Base-by-base conservation (phyloP, 2,329 filamentous ascomycete species). In the Penicillium capsulatum region DNA sequence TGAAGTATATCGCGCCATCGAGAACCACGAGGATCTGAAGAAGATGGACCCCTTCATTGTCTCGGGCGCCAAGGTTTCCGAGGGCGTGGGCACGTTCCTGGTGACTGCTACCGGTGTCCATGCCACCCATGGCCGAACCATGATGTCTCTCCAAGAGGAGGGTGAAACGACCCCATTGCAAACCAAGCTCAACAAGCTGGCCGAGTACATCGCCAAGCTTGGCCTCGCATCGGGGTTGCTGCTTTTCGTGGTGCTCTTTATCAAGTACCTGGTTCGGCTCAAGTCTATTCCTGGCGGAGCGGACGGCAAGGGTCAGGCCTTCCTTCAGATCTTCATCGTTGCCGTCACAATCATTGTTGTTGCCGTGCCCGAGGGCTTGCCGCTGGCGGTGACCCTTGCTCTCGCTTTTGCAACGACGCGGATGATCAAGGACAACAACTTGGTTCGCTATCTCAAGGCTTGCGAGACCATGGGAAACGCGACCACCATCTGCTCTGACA, bases 11-110 rank as follows among this genome's bases (percentile, higher is more conserved):
- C 73, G 73, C 22, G 73, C 79, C 3, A 81, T 84, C 47, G 75
- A 82, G 46, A 71, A 75, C 33, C 71, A 79, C 42, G 72, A 81
- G 36, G 71, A 71, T 11, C 65, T 83, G 22, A 73, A 74, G 47
- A 85, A 85, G 55, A 68, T 84, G 45, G 86, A 90, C 52, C 86
- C 86, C 0, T 91, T 91, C 62, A 88, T 91, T 45, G 71, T 90
- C 3, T 90, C 84, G 15, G 86, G 86, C 31, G 83, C 83, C 2
- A 88, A 87, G 51, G 80, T 91, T 8, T 80, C 80, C 0, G 83
- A 88, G 54, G 86, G 86, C 38, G 74, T 87, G 6, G 86, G 86
- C 7, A 80, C 77, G 3, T 90, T 87, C 62, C 61, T 91, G 38
- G 84, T 89, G 38, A 87, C 84, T 1, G 78, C 84, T 3, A 80